phyloP scores from a whole-genome alignment of 1,139 yeast species.

The Lodderomyces pseudojiufengensis region DNA sequence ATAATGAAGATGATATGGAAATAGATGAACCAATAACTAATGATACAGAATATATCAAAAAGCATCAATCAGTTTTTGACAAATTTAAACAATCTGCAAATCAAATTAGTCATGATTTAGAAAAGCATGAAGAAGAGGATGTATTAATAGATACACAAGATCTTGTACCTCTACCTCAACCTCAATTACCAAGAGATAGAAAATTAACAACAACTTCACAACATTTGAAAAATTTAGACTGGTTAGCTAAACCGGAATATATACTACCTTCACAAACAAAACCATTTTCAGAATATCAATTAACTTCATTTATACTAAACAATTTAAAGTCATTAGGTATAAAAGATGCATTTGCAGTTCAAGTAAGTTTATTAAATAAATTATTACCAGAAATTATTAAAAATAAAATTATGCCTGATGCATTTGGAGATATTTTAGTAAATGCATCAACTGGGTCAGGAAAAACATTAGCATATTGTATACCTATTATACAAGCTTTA shows the following conservation, averaged over 20 bases:
- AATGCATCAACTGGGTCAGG: slow-evolving; percentile 98
- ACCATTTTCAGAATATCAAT: slow-evolving; percentile 41
- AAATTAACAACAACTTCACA: slow-evolving; percentile 37
- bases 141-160: slow-evolving; percentile 41
- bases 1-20: slow-evolving; percentile 9
- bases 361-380: slow-evolving; percentile 59
- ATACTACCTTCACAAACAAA: slow-evolving; percentile 41
- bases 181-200: slow-evolving; percentile 54
- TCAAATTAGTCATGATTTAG: slow-evolving; percentile 5
- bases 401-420: slow-evolving; percentile 54
- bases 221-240: slow-evolving; percentile 45
- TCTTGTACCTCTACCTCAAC: slow-evolving; percentile 82
- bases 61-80: slow-evolving; percentile 28
- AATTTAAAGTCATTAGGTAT: slow-evolving; percentile 49
- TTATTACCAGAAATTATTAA: slow-evolving; percentile 48
- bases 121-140: slow-evolving; percentile 19
- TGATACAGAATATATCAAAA: slow-evolving; percentile 22
- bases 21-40: slow-evolving; percentile 9
- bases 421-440: slow-evolving; percentile 71
- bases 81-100: slow-evolving; percentile 23
- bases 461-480: slow-evolving; percentile 83
- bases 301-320: slow-evolving; percentile 37
- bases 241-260: slow-evolving; percentile 67
- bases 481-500: slow-evolving; percentile 76
- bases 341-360: slow-evolving; percentile 71